phyloP scores from a whole-genome alignment of 768 basidiomycete species.

The Lentinula lateritia region DNA sequence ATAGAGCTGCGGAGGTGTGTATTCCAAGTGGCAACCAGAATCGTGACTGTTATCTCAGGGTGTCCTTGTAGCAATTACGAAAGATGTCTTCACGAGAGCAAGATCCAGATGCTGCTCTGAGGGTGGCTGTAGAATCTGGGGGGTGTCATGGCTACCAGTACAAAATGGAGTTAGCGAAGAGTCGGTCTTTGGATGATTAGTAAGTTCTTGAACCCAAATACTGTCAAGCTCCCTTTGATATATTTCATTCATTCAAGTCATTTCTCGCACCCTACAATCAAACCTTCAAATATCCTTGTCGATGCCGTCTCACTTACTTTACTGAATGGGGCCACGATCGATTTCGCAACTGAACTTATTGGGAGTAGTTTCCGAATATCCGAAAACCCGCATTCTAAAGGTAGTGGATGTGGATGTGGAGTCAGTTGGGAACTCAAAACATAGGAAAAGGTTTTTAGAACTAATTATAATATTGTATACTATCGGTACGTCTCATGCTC shows the following conservation, averaged over 20 bases:
- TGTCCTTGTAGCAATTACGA: constrained; percentile 60
- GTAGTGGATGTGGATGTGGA: constrained; percentile 90
- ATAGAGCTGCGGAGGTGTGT: constrained; percentile 70
- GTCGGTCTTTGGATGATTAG: constrained; percentile 76
- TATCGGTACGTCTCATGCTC: background rate
- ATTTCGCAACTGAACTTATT: constrained; percentile 92
- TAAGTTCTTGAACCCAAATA: constrained; percentile 32
- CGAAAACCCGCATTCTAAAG: constrained; percentile 88
- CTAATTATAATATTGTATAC: background rate
- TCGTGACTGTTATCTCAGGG: background rate
- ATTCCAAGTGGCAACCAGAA: background rate
- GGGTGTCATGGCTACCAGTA: constrained; percentile 99
- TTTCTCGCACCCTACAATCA: constrained; percentile 65
- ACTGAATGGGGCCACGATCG: constrained; percentile 83
- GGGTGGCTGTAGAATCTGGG: constrained; percentile 86
- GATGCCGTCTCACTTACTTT: constrained; percentile 83
- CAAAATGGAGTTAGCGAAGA: constrained; percentile 75
- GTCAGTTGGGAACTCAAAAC: constrained; percentile 90
- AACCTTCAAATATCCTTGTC: constrained; percentile 73
- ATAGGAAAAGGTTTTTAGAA: constrained; percentile 6
- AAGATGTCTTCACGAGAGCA: constrained; percentile 62
- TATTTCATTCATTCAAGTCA: constrained; percentile 35
- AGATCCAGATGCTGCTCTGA: constrained; percentile 59
- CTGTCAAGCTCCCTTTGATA: background rate
- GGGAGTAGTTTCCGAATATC: constrained; percentile 82